These are phyloP conservation scores for Eustoma russellianum DNA, from an alignment of 257 asterid species.

Conservation along the genomic window DNA sequence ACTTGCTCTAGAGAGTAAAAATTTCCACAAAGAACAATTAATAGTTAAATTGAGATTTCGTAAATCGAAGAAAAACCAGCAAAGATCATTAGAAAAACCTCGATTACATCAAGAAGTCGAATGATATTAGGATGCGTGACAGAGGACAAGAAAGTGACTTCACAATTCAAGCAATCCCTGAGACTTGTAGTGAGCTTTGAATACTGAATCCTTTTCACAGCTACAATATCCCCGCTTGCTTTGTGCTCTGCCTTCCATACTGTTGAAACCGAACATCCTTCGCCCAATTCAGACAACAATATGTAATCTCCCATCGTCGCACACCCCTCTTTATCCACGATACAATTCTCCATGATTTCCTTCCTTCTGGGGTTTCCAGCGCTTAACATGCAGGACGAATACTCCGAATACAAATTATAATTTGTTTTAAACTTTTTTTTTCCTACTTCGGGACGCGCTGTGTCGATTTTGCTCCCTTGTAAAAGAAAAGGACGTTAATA, in stretches of 20 bases:
- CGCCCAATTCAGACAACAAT: constrained; percentile 28
- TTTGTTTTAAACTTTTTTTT: too few species aligned
- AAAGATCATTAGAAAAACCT: constrained; percentile 16
- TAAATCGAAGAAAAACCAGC: background rate
- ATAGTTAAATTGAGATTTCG: too few species aligned
- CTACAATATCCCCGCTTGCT: constrained; percentile 35
- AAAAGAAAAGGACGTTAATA: too few species aligned
- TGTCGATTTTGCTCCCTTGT: too few species aligned
- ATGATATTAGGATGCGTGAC: constrained; percentile 51
- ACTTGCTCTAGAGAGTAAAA: too few species aligned
- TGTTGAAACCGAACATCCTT: constrained; percentile 21
- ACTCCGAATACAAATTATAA: too few species aligned
- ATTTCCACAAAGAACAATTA: too few species aligned
- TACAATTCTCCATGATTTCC: too few species aligned
- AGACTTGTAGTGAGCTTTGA: constrained; percentile 34
- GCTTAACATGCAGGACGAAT: too few species aligned
- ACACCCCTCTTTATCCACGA: too few species aligned
- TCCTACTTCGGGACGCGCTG: too few species aligned
- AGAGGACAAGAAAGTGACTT: constrained; percentile 41
- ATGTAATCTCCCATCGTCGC: constrained; percentile 27
- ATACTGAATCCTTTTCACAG: constrained; percentile 28
- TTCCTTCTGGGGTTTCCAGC: too few species aligned
- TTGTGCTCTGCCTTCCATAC: constrained; percentile 44
- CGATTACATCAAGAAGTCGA: constrained; percentile 35
- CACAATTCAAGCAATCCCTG: constrained; percentile 40